Evolutionary conservation across 768 basidiomycete species (phyloP), one percentile per base, ranked within the genome.

Genomic region (Leccinum aurantiacum): DNA sequence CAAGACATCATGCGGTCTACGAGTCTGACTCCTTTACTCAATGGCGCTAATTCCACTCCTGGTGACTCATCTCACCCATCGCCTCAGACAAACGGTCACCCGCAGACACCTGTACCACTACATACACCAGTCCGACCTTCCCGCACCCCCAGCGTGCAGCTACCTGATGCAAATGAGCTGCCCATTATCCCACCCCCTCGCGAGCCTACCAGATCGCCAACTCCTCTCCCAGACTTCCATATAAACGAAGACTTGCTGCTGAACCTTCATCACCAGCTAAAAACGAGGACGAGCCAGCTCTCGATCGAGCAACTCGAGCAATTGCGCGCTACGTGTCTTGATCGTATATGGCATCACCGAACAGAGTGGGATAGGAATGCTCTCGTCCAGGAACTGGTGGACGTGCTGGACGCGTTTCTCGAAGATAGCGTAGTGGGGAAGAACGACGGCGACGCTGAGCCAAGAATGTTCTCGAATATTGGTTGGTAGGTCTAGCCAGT

Each of bases 231-330:
- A 2, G 86, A 89, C 44, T 97, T 99, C 74, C 72, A 84, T 46
- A 67, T 96, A 14, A 79, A 90, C 52, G 76, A 82, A 24, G 69
- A 61, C 2, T 69, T 78, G 10, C 65, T 96, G 25, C 66, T 65
- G 0, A 68, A 79, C 10, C 80, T 98, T 0, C 74, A 77, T 58
- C 49, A 70, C 3, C 73, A 78, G 49, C 71, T 98, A 27, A 75
- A 75, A 37, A 76, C 82, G 17, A 70, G 70, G 49, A 97, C 96
- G 1, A 70, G 61, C 6, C 70, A 69, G 0, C 77, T 98, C 47
- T 91, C 80, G 25, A 80, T 98, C 53, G 97, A 99, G 69, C 87
- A 96, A 69, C 82, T 99, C 6, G 97, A 98, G 71, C 95, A 98
- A 73, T 80, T 99, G 6, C 85, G 97, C 6, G 95, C 97, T 8